Percentiles rank a stretch among this genome's conserved stretches.
Conservation (phyloP, 495 filamentous ascomycete species). For the Aspergillus bertholletiae region DNA sequence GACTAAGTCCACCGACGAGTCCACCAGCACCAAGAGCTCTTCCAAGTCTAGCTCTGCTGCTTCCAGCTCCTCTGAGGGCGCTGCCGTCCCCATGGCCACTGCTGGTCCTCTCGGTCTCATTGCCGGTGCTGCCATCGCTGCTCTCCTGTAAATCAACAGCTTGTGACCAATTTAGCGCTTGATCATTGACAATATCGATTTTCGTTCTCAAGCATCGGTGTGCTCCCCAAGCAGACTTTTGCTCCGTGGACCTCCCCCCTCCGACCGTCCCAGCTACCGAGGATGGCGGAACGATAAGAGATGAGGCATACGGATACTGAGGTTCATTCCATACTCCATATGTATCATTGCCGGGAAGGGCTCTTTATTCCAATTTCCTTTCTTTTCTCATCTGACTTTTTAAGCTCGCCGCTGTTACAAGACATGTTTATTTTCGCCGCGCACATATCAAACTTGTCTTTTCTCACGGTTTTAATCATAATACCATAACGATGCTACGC, state of each 20-base stretch:
- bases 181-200: background rate
- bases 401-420: conserved; percentile 13
- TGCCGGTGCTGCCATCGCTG: conserved; percentile 46
- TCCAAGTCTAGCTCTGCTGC: conserved; percentile 10
- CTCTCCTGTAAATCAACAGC: conserved; percentile 37
- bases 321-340: conserved; percentile 9
- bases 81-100: conserved; percentile 32
- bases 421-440: conserved; percentile 20
- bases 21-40: conserved; percentile 3
- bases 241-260: background rate
- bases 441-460: conserved; percentile 20
- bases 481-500: conserved; percentile 19
- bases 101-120: conserved; percentile 38
- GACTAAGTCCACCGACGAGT: conserved; percentile 7
- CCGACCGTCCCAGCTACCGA: background rate
- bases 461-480: conserved; percentile 10
- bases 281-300: conserved; percentile 2
- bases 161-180: background rate
- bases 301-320: conserved; percentile 31
- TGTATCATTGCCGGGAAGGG: conserved; percentile 16
- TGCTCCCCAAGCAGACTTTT: background rate
- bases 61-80: conserved; percentile 27
- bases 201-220: background rate
- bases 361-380: conserved; percentile 14
- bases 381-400: conserved; percentile 2